Evolutionary conservation across 495 filamentous ascomycete genomes (phyloP).

Genomic region (Glonium stellatum): DNA sequence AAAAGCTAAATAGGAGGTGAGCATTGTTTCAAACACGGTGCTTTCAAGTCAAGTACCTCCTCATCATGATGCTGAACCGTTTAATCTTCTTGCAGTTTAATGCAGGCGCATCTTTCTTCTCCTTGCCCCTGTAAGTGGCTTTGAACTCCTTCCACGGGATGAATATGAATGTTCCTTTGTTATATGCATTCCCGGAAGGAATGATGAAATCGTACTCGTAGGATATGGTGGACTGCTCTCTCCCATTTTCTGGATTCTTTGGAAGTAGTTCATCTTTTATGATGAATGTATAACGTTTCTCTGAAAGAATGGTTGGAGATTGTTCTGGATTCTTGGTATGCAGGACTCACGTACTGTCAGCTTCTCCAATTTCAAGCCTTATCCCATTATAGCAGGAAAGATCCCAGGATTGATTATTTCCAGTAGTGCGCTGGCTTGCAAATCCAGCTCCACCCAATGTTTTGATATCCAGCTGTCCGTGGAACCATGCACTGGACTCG

Average conservation of each 20-base stretch:
- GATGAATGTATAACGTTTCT: constrained; percentile 62
- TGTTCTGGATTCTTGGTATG: constrained; percentile 17
- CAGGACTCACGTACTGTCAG: constrained; percentile 32
- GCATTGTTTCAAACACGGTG: not conserved
- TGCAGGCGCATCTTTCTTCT: constrained; percentile 47
- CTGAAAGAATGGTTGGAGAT: constrained; percentile 12
- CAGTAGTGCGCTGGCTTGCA: constrained; percentile 61
- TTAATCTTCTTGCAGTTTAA: constrained; percentile 54
- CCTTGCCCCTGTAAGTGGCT: constrained; percentile 65
- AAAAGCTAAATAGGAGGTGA: constrained; percentile 43
- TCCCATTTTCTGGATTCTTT: constrained; percentile 48
- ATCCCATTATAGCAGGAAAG: constrained; percentile 35
- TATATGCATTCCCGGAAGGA: constrained; percentile 15
- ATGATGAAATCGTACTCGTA: constrained; percentile 51
- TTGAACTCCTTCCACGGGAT: constrained; percentile 57
- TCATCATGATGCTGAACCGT: constrained; percentile 65
- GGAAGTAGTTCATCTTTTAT: constrained; percentile 60
- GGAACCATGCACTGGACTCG: constrained; percentile 45
- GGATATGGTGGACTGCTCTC: constrained; percentile 54
- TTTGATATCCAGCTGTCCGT: constrained; percentile 63
- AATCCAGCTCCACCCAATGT: constrained; percentile 78
- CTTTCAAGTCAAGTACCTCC: constrained; percentile 50
- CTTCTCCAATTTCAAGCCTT: constrained; percentile 29
- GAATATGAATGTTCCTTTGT: constrained; percentile 33
- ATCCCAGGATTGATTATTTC: constrained; percentile 33